A percentile compares a stretch with the other conserved stretches of the same genome.
phyloP scores from a whole-genome alignment of 371 early-diverging fungal species.

The Actinomortierella ambigua region DNA sequence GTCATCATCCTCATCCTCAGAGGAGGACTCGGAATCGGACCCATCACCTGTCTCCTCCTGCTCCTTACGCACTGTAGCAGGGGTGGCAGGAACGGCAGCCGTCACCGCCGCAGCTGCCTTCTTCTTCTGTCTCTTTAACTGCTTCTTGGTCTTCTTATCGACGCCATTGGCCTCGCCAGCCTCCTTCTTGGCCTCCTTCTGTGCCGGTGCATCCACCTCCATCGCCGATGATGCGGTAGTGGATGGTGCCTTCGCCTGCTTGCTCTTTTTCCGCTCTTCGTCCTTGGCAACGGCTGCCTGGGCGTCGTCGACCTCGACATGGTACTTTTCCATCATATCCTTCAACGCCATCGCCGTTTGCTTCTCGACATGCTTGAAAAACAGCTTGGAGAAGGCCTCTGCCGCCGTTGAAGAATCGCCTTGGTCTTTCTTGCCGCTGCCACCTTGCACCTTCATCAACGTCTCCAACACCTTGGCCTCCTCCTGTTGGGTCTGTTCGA shows the following conservation, averaged over 20 bases:
- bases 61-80: neutral
- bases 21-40: slow-evolving; percentile 34
- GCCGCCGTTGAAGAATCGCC: too few species aligned
- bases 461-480: slow-evolving; percentile 23
- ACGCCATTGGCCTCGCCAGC: slow-evolving; percentile 4
- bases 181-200: too few species aligned
- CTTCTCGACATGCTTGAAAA: slow-evolving; percentile 36
- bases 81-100: neutral
- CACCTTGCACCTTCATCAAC: slow-evolving; percentile 25
- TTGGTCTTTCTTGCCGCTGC: neutral
- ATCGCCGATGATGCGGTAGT: neutral
- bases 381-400: slow-evolving; percentile 41
- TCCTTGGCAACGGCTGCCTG: slow-evolving; percentile 13
- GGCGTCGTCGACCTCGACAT: slow-evolving; percentile 22
- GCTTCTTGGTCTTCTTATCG: slow-evolving; percentile 1
- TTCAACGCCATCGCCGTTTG: slow-evolving; percentile 13
- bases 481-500: slow-evolving; percentile 45
- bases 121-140: slow-evolving; percentile 7
- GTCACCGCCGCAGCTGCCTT: slow-evolving; percentile 9
- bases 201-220: slow-evolving; percentile 23
- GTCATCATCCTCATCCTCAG: slow-evolving; percentile 29
- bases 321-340: slow-evolving; percentile 17
- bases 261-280: slow-evolving; percentile 15
- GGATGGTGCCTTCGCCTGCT: slow-evolving; percentile 1
- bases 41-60: slow-evolving; percentile 13